Conservation (phyloP, 139 green algal species). For the Chlamydomonas incerta region DNA sequence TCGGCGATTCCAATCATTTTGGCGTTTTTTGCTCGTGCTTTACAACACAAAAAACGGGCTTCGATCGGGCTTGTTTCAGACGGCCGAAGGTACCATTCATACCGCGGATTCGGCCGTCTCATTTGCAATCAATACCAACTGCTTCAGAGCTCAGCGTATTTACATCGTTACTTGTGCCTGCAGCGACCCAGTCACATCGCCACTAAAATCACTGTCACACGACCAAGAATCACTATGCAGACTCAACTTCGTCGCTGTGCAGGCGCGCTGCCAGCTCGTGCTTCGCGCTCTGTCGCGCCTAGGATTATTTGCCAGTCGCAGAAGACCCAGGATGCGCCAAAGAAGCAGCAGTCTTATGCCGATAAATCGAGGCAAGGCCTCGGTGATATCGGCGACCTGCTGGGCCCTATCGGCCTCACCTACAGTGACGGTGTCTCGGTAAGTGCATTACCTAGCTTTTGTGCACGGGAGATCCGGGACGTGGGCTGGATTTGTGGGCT, state of each 20-base stretch:
- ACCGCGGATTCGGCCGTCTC: too few species aligned
- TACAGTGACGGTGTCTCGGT: conserved; percentile 47
- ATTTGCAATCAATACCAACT: too few species aligned
- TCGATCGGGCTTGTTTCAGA: too few species aligned
- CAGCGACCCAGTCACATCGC: not conserved
- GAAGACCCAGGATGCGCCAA: not conserved
- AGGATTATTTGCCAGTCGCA: conserved; percentile 8
- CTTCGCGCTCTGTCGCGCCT: not conserved
- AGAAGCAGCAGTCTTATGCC: not conserved
- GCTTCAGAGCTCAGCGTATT: too few species aligned
- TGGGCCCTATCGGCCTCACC: conserved; percentile 81
- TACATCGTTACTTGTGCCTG: too few species aligned
- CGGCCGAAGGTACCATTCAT: too few species aligned
- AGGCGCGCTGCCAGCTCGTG: not conserved
- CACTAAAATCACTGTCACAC: too few species aligned
- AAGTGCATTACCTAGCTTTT: not conserved
- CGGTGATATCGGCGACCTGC: conserved; percentile 62
- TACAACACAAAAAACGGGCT: too few species aligned
- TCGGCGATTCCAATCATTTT: too few species aligned
- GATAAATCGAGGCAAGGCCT: conserved; percentile 7
- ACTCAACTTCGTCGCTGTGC: not conserved
- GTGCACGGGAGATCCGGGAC: too few species aligned
- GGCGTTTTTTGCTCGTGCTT: too few species aligned
- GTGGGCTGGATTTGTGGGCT: too few species aligned
- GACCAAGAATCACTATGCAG: not conserved